phyloP scores from a whole-genome alignment of 345 rosid genomes.

The Microthlaspi erraticum region DNA sequence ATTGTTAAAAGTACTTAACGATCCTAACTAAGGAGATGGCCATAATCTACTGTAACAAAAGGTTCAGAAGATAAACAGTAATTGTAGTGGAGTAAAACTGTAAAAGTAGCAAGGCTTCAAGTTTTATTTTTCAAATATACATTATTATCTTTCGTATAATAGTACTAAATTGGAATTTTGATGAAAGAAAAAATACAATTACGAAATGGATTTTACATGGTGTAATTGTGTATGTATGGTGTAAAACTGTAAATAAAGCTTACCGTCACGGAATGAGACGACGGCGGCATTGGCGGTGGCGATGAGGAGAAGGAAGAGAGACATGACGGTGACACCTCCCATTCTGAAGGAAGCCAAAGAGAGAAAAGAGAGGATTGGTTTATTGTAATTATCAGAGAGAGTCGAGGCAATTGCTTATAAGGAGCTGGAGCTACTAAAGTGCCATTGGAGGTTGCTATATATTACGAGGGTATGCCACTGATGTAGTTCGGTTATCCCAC shows the following conservation, averaged over 20 bases:
- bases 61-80: not conserved
- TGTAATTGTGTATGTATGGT: not conserved
- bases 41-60: not conserved
- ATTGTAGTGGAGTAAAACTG: too few relatives aligned
- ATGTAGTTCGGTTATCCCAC: conserved; percentile 29
- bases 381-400: conserved; percentile 20
- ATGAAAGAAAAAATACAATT: not conserved
- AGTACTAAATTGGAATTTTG: not conserved
- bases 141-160: not conserved
- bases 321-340: conserved; percentile 38
- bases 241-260: not conserved
- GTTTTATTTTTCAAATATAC: not conserved
- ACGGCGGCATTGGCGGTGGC: conserved; percentile 33
- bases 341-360: conserved; percentile 20
- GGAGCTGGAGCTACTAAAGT: conserved; percentile 1
- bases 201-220: not conserved
- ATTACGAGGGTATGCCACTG: conserved; percentile 41
- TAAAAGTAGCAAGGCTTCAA: not conserved
- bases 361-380: conserved; percentile 2
- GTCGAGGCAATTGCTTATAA: conserved; percentile 35
- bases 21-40: not conserved
- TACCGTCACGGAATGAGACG: conserved; percentile 43
- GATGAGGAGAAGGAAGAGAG: conserved; percentile 38
- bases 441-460: conserved; percentile 12
- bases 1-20: not conserved